Evolutionary conservation across 495 filamentous ascomycete species (phyloP), one percentile per base, ranked within the genome.

Genomic region (Aspergillus mulundensis): DNA sequence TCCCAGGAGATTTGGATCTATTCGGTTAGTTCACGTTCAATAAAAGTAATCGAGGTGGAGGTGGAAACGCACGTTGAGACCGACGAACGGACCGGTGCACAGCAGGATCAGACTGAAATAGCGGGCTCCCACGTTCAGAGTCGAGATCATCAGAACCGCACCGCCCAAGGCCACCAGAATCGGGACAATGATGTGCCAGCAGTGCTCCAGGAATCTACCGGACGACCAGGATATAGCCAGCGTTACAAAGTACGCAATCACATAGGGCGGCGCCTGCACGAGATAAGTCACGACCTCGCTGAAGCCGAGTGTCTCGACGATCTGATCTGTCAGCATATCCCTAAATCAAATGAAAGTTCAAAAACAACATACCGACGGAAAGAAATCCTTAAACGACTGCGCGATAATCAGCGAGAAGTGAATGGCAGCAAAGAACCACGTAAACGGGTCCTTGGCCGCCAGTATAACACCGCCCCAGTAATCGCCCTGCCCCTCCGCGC

Each of bases 1-100:
- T 57, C 47, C 55, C 55, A 57, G 25, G 55, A 43, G 14, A 57
- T 57, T 57, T 57, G 55, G 16, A 57, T 57, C 55, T 57, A 57
- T 15, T 44, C 11, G 3, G 12, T 30, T 32, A 15, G 15, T 50
- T n/a, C n/a, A n/a, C n/a, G n/a, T n/a, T n/a, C n/a, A n/a, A n/a
- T n/a, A n/a, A n/a, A n/a, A n/a, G n/a, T n/a, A n/a, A n/a, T n/a
- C n/a, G n/a, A n/a, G n/a, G n/a, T n/a, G n/a, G n/a, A n/a, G n/a
- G 18, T 12, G 5, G 18, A 16, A 15, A 48, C 55, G 4, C 34
- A 57, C 55, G 32, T 57, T 57, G 3, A 57, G 39, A 11, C 55
- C 55, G n/a, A 57, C 55, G 25, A 45, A 57, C 3, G 55, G 55
- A 0, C 55, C 55, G 18, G 55, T 57, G 28, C 55, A 57, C 7